Evolutionary conservation across 257 asterid species (phyloP).

Genomic region (Solanum acaule): DNA sequence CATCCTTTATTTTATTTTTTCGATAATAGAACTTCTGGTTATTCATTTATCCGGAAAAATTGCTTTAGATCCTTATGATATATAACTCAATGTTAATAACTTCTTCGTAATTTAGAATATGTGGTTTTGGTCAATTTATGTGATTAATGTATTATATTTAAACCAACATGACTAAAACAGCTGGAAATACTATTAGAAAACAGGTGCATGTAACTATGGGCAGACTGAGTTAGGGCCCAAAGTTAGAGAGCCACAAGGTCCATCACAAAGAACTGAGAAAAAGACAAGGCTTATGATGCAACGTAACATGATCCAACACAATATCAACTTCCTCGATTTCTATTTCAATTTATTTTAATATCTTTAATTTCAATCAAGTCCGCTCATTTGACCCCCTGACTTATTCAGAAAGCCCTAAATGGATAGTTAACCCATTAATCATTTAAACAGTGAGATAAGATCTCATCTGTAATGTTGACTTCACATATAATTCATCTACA

Average conservation of each 20-base stretch:
- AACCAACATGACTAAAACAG: background rate
- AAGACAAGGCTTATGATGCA: no score
- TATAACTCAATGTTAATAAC: background rate
- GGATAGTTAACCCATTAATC: background rate
- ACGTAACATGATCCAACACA: no score
- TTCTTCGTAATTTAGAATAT: background rate
- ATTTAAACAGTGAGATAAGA: background rate
- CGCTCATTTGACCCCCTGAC: no score
- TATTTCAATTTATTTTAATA: no score
- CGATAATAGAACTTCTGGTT: background rate
- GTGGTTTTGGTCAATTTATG: background rate
- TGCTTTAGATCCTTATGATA: background rate
- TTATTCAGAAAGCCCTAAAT: no score
- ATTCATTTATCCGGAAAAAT: background rate
- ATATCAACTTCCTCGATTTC: no score
- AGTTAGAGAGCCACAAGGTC: background rate
- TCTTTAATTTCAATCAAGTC: no score
- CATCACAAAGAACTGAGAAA: no score
- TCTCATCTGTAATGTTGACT: background rate
- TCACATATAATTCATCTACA: background rate
- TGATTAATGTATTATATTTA: background rate
- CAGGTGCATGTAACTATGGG: background rate
- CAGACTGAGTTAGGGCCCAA: background rate
- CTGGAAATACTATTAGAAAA: background rate
- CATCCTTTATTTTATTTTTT: background rate